phyloP scores from a whole-genome alignment of 2,329 filamentous ascomycete species.

The Colletotrichum liaoningense region DNA sequence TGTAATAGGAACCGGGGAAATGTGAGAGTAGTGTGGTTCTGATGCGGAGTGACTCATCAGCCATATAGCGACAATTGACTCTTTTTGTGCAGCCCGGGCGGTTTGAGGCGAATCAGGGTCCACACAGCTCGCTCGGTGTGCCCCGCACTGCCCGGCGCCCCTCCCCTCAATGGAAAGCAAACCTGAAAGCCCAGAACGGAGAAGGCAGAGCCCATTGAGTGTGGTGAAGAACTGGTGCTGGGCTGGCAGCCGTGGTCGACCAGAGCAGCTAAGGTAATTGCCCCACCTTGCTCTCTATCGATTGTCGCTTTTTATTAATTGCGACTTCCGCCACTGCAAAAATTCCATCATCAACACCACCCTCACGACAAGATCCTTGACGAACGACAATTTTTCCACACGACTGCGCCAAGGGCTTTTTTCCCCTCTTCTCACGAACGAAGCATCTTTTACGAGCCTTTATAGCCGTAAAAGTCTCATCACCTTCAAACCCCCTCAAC shows the following conservation, averaged over 20 bases:
- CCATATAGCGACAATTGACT: conserved; percentile 20
- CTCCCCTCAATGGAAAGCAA: conserved; percentile 3
- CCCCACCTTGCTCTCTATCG: conserved; percentile 20
- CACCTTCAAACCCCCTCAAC: not conserved
- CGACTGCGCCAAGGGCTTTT: not conserved
- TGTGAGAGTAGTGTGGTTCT: not conserved
- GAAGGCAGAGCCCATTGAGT: not conserved
- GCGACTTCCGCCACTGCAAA: conserved; percentile 34
- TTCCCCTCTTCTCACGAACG: not conserved
- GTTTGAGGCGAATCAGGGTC: conserved; percentile 23
- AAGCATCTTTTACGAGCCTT: not conserved
- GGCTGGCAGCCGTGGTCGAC: conserved; percentile 11
- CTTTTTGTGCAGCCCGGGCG: not conserved
- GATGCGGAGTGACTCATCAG: conserved; percentile 31
- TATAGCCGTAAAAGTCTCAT: not conserved
- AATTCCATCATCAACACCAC: conserved; percentile 33
- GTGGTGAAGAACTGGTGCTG: not conserved
- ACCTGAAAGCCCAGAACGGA: no score
- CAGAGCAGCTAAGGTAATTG: not conserved
- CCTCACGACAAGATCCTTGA: conserved; percentile 17
- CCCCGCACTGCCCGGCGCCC: conserved; percentile 17
- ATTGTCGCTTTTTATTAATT: conserved; percentile 36
- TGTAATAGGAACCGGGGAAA: conserved; percentile 1
- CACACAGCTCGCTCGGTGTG: conserved; percentile 25
- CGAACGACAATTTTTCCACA: not conserved